These are phyloP conservation scores for Starmerella floris DNA, from an alignment of 805 yeast genomes.

Conservation along the genomic window DNA sequence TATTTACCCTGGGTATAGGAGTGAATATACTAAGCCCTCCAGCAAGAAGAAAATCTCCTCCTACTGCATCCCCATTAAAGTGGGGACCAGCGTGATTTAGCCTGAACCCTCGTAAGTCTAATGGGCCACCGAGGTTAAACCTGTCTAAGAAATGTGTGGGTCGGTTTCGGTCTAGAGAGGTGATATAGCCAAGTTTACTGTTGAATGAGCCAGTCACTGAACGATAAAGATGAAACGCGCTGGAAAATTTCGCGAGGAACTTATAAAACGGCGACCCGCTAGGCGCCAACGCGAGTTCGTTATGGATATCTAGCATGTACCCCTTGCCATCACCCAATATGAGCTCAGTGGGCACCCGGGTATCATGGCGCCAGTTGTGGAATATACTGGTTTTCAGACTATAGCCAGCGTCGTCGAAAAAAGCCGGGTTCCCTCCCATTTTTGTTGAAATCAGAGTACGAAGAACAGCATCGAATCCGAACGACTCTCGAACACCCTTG, in stretches of 20 bases:
- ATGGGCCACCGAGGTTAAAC: slow-evolving; percentile 71
- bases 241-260: slow-evolving; percentile 28
- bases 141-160: slow-evolving; percentile 56
- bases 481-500: slow-evolving; percentile 29
- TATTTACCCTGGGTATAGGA: slow-evolving; percentile 41
- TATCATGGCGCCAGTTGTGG: slow-evolving; percentile 34
- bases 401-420: slow-evolving; percentile 49
- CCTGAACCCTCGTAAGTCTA: slow-evolving; percentile 57
- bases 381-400: slow-evolving; percentile 44
- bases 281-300: slow-evolving; percentile 35
- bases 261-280: slow-evolving; percentile 27
- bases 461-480: slow-evolving; percentile 50
- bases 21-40: slow-evolving; percentile 47
- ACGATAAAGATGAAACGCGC: slow-evolving; percentile 23
- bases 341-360: slow-evolving; percentile 29
- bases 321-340: slow-evolving; percentile 38
- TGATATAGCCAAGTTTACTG: slow-evolving; percentile 17
- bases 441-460: slow-evolving; percentile 41
- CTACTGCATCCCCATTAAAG: slow-evolving; percentile 42
- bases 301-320: slow-evolving; percentile 28
- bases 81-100: slow-evolving; percentile 55
- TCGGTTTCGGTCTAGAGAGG: slow-evolving; percentile 13
- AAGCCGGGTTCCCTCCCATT: slow-evolving; percentile 37
- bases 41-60: slow-evolving; percentile 52
- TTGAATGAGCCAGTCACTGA: slow-evolving; percentile 14